A percentile compares a stretch with the other conserved stretches of the same genome.
Conservation (phyloP, 129 eudicot genomes). For the Centrapalus pauciflorus region DNA sequence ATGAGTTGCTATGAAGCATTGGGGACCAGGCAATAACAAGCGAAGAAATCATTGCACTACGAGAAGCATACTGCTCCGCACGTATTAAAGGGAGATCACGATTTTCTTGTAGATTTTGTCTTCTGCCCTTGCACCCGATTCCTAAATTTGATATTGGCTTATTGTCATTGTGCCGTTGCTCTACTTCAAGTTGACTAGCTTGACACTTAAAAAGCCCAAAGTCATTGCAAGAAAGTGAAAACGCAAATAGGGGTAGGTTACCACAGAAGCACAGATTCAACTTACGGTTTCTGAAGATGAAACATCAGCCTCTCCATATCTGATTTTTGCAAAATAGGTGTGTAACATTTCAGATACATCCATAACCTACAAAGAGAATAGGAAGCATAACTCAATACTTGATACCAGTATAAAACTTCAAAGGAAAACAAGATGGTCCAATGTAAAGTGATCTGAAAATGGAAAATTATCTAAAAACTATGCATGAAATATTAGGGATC, state of each 20-base stretch:
- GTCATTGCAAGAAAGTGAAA: background rate
- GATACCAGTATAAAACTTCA: background rate
- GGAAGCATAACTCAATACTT: background rate
- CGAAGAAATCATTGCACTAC: slow-evolving; percentile 66
- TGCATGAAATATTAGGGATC: background rate
- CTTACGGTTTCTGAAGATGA: slow-evolving; percentile 42
- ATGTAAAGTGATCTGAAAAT: too few relatives aligned
- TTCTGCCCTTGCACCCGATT: slow-evolving; percentile 27
- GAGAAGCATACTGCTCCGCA: slow-evolving; percentile 62
- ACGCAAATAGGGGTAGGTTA: background rate
- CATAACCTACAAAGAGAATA: slow-evolving; percentile 38
- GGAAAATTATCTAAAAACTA: background rate
- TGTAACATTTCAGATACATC: slow-evolving; percentile 65
- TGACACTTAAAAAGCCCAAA: slow-evolving; percentile 27
- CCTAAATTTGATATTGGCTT: slow-evolving; percentile 9
- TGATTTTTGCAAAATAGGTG: slow-evolving; percentile 34
- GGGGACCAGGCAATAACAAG: slow-evolving; percentile 87
- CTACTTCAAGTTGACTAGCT: slow-evolving; percentile 9
- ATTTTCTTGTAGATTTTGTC: slow-evolving; percentile 20
- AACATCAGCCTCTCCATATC: slow-evolving; percentile 41
- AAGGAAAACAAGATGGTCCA: background rate
- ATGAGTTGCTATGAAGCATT: slow-evolving; percentile 32
- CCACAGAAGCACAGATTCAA: background rate
- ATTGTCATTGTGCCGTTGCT: slow-evolving; percentile 22
- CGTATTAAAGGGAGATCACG: slow-evolving; percentile 30